phyloP scores from a whole-genome alignment of 2,329 filamentous ascomycete species.

The Myriosclerotinia scirpicola region DNA sequence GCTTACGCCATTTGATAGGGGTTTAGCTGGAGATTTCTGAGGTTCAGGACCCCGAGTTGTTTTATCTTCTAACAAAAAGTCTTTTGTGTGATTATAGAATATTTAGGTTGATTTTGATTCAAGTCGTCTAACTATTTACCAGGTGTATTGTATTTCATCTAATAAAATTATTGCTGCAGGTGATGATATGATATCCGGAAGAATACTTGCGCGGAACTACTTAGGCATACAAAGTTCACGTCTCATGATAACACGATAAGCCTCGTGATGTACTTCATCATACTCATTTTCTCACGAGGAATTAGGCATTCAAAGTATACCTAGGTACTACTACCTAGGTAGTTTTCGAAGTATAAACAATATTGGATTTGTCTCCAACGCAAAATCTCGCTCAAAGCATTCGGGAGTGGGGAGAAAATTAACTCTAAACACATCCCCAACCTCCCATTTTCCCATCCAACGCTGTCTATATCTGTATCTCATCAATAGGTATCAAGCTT shows the following conservation, averaged over 20 bases:
- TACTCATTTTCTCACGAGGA: not conserved
- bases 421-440: not conserved
- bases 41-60: too few relatives aligned
- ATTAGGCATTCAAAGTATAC: too few relatives aligned
- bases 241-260: not conserved
- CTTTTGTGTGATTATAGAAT: too few relatives aligned
- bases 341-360: not conserved
- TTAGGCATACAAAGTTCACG: not conserved
- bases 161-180: too few relatives aligned
- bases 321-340: not conserved
- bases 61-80: too few relatives aligned
- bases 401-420: not conserved
- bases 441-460: not conserved
- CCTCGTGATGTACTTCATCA: not conserved
- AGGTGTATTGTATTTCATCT: too few relatives aligned
- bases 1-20: conserved; percentile 16
- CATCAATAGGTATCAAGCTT: conserved; percentile 17
- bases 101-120: too few relatives aligned
- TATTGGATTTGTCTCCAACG: not conserved
- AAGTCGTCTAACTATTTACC: too few relatives aligned
- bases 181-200: not conserved
- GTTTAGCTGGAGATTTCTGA: not conserved
- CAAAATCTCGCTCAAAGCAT: not conserved
- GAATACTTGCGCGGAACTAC: not conserved
- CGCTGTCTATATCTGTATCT: conserved; percentile 10